Evolutionary conservation across 352 stramenopile genomes (phyloP), one percentile per base, ranked within the genome.

Genomic region (Blastocystis sp.): DNA sequence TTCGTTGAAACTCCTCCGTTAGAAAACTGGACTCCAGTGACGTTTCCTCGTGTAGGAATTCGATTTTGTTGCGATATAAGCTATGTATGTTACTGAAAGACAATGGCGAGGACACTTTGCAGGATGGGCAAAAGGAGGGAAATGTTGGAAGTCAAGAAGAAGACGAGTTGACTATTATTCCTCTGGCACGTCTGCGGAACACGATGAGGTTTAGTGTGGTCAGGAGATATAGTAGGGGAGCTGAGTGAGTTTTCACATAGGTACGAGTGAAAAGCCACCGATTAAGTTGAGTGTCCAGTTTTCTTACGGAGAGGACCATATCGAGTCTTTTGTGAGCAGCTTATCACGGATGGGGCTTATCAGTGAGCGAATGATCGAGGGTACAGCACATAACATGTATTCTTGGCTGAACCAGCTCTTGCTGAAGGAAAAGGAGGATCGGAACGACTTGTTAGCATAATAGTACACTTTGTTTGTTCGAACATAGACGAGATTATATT

Each of bases 311-410:
- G 65, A 55, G 34, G 65, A 76, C 9, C 16, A 24, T 11, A 18
- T 76, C 11, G 65, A 76, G 39, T 26, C 65, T 18, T 41, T 76
- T n/a, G 65, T 76, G 65, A 76, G 65, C 39, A 76, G 53, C 30
- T 39, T 76, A 8, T n/a, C 18, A 20, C 65, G 65, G 53, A 76
- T 76, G 65, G 50, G 50, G 1, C 50, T 59, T 59, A n/a, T 59
- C 11, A 59, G 50, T n/a, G 62, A 70, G 34, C 24, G 24, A 18
- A 43, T 70, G 62, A 70, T 70, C 34, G 62, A 70, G 34, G 62
- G 24, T 24, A 70, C 62, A 18, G 62, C 34, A 24, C 34, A 34
- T 11, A 43, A 24, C 34, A 16, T 43, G 34, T 24, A 18, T 70
- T 11, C n/a, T 18, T 43, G 34, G 24, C 34, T 70, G 1, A 43